Base-by-base conservation (phyloP, 78 protist genomes). In the slime mould (Dictyostelium discoideum) region DNA sequence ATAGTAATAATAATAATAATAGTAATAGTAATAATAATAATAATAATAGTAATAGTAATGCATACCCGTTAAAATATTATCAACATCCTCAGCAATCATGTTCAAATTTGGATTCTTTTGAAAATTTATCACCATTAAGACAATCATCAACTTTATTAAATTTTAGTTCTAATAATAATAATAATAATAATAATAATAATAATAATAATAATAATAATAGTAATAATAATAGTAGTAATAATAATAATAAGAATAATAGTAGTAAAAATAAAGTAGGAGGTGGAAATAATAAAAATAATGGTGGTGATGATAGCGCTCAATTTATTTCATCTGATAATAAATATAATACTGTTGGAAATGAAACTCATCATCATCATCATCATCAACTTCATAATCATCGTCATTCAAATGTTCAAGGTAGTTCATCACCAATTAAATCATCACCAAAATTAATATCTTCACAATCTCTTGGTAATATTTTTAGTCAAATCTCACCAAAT, bases 391-490 rank as follows among this genome's bases (percentile, higher is more conserved):
- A 20, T 20, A 60, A 54, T 11, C 65, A 60, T 6, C 69, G 20
- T 20, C 69, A 60, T 60, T 60, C 69, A 60, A 60, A 60, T 60
- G 9, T 60, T 60, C 69, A 60, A 60, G 69, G 18, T 54, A 16
- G 69, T 20, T 16, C 22, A 60, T 60, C 69, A 57, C 67, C 67
- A 57, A 57, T 20, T 73, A 32, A 11, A 73, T 32, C 40, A 37
- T 73, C 80, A 74, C 81, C 81, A 32, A 74, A 37, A 18, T 74
- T 74, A 74, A 37, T 37, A 37, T 74, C 81, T 1, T 74, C 81
- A 74, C 81, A 74, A 37, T 74, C 81, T 3, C 6, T 74, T 11
- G 81, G 81, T 16, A 74, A 74, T 74, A 74, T 74, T 29, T 74
- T 74, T 74, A 74, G 81, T 74, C 77, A 69, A 10, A 24, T 69